Conservation (phyloP, 352 stramenopile genomes). For the Pythium folliculosum region DNA sequence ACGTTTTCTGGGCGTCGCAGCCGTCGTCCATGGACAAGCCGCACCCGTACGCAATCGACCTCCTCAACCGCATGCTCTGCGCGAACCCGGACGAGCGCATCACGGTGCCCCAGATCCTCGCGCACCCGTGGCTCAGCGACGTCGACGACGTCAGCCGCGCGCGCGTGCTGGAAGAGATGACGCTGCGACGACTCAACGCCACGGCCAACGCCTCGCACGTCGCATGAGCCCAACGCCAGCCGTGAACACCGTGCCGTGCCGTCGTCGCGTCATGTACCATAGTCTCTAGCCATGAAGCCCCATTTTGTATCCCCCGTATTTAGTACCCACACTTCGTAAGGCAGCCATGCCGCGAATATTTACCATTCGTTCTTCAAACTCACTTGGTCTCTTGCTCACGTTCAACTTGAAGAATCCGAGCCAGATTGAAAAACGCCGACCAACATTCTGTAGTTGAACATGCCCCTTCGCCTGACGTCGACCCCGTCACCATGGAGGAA, state of each 20-base stretch:
- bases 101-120: constrained; percentile 51
- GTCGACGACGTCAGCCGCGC: constrained; percentile 41
- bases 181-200: constrained; percentile 30
- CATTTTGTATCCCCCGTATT: neutral
- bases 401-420: constrained; percentile 16
- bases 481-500: too few species aligned
- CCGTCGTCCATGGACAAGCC: constrained; percentile 42
- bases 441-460: constrained; percentile 13
- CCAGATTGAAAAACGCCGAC: constrained; percentile 9
- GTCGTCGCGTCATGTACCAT: constrained; percentile 11
- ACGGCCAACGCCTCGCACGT: neutral
- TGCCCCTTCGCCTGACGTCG: constrained; percentile 14
- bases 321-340: neutral
- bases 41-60: constrained; percentile 56
- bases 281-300: neutral
- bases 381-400: neutral
- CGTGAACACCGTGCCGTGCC: neutral
- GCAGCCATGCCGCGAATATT: constrained; percentile 1
- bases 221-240: neutral
- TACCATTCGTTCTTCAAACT: neutral
- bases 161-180: constrained; percentile 43
- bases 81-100: constrained; percentile 61
- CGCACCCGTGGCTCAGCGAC: constrained; percentile 61
- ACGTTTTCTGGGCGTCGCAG: constrained; percentile 62
- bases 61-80: constrained; percentile 71